Evolutionary conservation across 176 grass and related monocot genomes (phyloP), one percentile per base, ranked within the genome.

Genomic region (Musa schizocarpa): DNA sequence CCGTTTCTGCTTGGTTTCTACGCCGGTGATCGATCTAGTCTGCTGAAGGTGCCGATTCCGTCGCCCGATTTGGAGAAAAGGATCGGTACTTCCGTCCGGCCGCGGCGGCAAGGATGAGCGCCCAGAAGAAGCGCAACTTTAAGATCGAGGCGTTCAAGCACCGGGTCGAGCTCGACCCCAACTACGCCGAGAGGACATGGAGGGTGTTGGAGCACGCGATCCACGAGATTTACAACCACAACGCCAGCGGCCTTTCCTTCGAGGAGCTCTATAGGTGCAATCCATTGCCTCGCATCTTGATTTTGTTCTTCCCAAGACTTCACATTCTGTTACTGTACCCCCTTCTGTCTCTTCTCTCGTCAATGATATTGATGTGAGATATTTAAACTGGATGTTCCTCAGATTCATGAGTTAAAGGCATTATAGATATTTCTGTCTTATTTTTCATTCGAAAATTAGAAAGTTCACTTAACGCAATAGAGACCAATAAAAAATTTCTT

Each of bases 141-240:
- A 92, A 90, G 88, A 97, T 92, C 77, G 93, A 97, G 87, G 79
- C 79, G 71, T 97, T 97, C 87, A 92, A 93, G 87, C 75, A 88
- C 66, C 90, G 88, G 51, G 90, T 97, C 21, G 93, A 97, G 81
- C 83, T 92, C 67, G 93, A 97, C 79, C 93, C 93, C 74, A 97
- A 92, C 85, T 97, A 92, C 85, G 85, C 90, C 73, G 93, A 97
- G 83, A 87, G 83, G 78, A 97, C 93, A 68, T 96, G 89, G 93
- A 96, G 88, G 76, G 74, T 96, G 54, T 76, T 96, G 26, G 93
- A 92, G 76, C 87, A 96, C 78, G 93, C 93, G 64, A 96, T 96
- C 84, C 87, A 92, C 76, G 93, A 96, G 89, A 96, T 96, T 80
- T 96, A 96, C 81, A 96, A 96, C 81, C 90, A 90, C 81, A 96